Evolutionary conservation across 495 filamentous ascomycete species (phyloP), one percentile per base, ranked within the genome.

Genomic region (Penicillium pulvis): DNA sequence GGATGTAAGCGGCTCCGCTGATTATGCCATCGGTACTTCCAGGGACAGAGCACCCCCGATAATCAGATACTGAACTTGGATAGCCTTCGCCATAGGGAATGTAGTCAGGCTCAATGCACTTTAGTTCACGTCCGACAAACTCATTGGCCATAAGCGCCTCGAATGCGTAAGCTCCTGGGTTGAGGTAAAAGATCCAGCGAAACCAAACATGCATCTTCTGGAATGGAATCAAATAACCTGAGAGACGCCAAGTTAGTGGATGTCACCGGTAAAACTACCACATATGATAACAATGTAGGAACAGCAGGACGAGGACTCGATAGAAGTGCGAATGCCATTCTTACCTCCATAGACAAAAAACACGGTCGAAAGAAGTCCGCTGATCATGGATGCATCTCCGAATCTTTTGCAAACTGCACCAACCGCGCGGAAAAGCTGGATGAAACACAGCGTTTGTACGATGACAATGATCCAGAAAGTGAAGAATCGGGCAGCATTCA

Each of bases 131-230:
- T 31, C 79, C 75, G 52, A 83, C 77, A 66, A 96, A 97, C 71
- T 97, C 93, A 68, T 97, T 97, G 49, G 94, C 85, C 87, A 97
- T 90, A 12, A 97, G 73, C 0, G 88, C 80, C 71, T 97, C 93
- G 62, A 96, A 97, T 2, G 89, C 86, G 62, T 96, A 97, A 0
- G 85, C 85, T 30, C 94, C 82, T 2, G 92, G 92, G 64, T 96
- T 89, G 9, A 97, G 71, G 62, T 92, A 97, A 66, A 91, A 91
- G 54, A 97, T 82, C 93, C 93, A 97, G 19, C 90, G 83, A 63
- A 90, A 90, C 89, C 92, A 97, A 3, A 77, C 80, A 7, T 87
- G 85, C 91, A 96, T 96, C 28, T 75, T 69, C 41, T 71, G 66
- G 54, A 85, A 85, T 0, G 93, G 93, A 56, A 98, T 90, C 2